Percentiles rank a stretch among this genome's conserved stretches.
Evolutionary conservation across 2,329 filamentous ascomycete genomes (phyloP).

Genomic region (Diaporthe eres): DNA sequence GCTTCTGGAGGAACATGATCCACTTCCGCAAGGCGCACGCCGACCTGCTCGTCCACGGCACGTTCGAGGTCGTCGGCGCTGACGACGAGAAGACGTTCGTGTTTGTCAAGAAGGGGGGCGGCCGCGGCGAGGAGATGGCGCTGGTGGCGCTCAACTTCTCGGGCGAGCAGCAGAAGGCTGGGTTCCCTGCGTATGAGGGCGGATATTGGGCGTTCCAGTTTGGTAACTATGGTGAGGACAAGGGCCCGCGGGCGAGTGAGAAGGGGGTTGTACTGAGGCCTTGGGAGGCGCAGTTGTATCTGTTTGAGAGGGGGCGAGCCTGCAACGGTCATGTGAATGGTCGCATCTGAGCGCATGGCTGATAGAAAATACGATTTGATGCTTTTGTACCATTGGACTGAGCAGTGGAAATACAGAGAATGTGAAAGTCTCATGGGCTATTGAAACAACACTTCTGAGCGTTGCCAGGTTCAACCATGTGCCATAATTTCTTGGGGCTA

Average conservation of each 20-base stretch:
- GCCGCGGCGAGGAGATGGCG: slow-evolving; percentile 46
- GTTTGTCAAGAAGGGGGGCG: slow-evolving; percentile 55
- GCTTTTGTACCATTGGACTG: background rate
- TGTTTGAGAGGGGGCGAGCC: slow-evolving; percentile 39
- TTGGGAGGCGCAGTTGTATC: slow-evolving; percentile 54
- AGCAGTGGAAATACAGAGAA: background rate
- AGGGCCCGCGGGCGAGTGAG: slow-evolving; percentile 36
- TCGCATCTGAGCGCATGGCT: slow-evolving; percentile 28
- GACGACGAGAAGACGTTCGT: slow-evolving; percentile 61
- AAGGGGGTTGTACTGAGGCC: slow-evolving; percentile 47
- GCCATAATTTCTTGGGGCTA: too few relatives aligned
- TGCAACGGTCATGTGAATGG: slow-evolving; percentile 12
- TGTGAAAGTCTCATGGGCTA: background rate
- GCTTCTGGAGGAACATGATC: slow-evolving; percentile 73
- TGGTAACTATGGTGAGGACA: slow-evolving; percentile 51
- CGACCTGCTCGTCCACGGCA: slow-evolving; percentile 73
- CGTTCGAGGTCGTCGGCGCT: slow-evolving; percentile 66
- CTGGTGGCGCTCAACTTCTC: slow-evolving; percentile 61
- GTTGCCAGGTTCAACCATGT: background rate
- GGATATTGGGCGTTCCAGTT: slow-evolving; percentile 44
- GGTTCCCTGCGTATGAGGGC: slow-evolving; percentile 46
- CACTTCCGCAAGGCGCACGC: slow-evolving; percentile 67
- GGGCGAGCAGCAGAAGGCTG: slow-evolving; percentile 51
- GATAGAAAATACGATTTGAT: background rate
- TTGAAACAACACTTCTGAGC: background rate